Evolutionary conservation across 805 yeast genomes (phyloP).

Genomic region (Wickerhamiella sergipiensis): DNA sequence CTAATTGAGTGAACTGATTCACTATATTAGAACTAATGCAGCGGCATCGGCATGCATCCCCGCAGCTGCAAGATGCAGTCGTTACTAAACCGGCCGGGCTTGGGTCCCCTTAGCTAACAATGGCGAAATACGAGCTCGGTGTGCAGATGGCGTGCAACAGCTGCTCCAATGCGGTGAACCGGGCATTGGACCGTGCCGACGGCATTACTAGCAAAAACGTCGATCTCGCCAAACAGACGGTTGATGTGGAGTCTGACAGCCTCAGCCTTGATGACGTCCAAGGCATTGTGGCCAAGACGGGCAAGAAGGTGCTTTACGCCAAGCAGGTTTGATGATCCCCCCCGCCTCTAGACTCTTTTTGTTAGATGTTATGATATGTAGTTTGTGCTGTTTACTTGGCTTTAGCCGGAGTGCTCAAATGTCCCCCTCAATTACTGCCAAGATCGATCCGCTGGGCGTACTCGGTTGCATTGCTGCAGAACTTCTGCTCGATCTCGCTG

Average conservation of each 20-base stretch:
- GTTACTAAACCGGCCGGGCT: background rate
- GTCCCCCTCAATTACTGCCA: constrained; percentile 14
- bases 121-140: constrained; percentile 18
- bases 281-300: constrained; percentile 75
- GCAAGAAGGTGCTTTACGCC: constrained; percentile 68
- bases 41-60: no score
- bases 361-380: background rate
- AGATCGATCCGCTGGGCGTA: constrained; percentile 49
- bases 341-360: background rate
- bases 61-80: background rate
- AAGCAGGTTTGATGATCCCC: constrained; percentile 19
- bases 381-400: no score
- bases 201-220: constrained; percentile 67
- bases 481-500: constrained; percentile 44
- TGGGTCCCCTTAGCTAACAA: background rate
- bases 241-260: constrained; percentile 45
- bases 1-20: no score
- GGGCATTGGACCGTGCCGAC: constrained; percentile 53
- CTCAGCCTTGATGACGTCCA: constrained; percentile 67
- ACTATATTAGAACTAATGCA: no score
- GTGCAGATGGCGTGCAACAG: constrained; percentile 27
- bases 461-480: constrained; percentile 43
- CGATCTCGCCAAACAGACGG: constrained; percentile 69
- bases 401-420: no score
- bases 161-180: constrained; percentile 75